Base-by-base conservation (phyloP, 2,329 filamentous ascomycete genomes). In the Ophiosphaerella herpotricha region DNA sequence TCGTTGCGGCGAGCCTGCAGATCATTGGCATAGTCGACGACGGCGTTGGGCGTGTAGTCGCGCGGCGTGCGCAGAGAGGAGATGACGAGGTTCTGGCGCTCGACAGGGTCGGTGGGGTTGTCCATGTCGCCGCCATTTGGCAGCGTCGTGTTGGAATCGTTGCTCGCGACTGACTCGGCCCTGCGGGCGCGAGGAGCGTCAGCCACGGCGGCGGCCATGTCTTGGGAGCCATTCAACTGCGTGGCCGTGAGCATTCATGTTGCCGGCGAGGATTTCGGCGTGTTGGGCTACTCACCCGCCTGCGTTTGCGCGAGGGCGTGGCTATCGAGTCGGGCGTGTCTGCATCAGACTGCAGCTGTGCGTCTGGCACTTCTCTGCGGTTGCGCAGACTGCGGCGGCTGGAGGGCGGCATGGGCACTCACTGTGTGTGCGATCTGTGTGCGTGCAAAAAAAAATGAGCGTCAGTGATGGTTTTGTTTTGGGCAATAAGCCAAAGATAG, bases 11-110 rank as follows among this genome's bases (percentile, higher is more conserved):
- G 63, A 40, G 67, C 74, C 41, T 80, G 75, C 39, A 80, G 66
- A 48, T 79, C 75, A 50, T 82, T 78, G 2, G 80, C 79, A 58
- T 85, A 87, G 39, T 82, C 75, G 35, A 85, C 66, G 1, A 78
- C 71, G n/a, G 80, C 78, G 54, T 85, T 82, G 2, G 87, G 77
- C 2, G 81, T 69, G 58, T 78, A 77, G 41, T 72, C 35, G 8
- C 44, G 67, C 14, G 78, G 75, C 18, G 75, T 68, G 54, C 73
- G 74, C 46, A 80, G 70, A 38, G 74, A 71, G 45, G 73, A 64
- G 29, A 73, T 73, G 31, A 73, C 64, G 24, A 65, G 53, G 45
- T 73, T 73, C 54, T 74, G 70, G 52, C 68, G 62, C 52, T 73
- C 70, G 4, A 72, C 55, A 13, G 68, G 66, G 46, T 70, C 66